Conservation (phyloP, 108 stramenopile species). For the Pseudonitzschia multiseries region DNA sequence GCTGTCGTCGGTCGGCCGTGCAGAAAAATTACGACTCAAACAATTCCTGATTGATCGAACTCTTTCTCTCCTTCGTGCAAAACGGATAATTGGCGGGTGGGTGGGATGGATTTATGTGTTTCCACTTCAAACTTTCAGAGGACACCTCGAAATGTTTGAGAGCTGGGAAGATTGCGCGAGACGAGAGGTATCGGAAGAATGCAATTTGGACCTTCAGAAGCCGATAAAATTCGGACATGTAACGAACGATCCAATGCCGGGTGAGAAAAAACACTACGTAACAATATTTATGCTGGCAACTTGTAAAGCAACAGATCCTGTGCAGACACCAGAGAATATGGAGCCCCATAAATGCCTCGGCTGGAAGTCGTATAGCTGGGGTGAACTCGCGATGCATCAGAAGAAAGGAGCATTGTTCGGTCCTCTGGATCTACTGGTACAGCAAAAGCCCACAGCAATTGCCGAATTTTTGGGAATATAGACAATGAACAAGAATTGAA, state of each 20-base stretch:
- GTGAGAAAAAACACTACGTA: constrained; percentile 78
- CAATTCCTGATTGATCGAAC: background rate
- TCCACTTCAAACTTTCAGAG: constrained; percentile 56
- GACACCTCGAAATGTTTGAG: constrained; percentile 89
- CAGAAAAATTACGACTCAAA: background rate
- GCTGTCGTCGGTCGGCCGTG: too few species aligned
- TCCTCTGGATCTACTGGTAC: constrained; percentile 62
- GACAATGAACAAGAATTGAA: background rate
- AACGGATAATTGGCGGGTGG: too few species aligned
- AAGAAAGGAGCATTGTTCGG: constrained; percentile 58
- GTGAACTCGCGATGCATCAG: constrained; percentile 47
- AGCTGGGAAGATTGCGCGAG: constrained; percentile 83
- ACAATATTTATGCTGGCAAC: constrained; percentile 82
- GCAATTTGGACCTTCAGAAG: constrained; percentile 44
- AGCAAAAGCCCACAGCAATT: constrained; percentile 49
- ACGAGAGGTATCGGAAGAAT: constrained; percentile 87
- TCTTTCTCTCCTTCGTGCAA: background rate
- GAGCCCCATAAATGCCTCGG: constrained; percentile 90
- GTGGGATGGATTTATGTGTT: background rate
- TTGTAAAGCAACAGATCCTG: constrained; percentile 27
- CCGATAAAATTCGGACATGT: constrained; percentile 56
- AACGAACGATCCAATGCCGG: constrained; percentile 82
- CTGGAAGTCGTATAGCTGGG: constrained; percentile 81
- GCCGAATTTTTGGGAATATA: constrained; percentile 40
- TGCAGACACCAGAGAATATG: constrained; percentile 50